These are phyloP conservation scores for Acacia concinna DNA, from an alignment of 331 rosid species.

Conservation along the genomic window DNA sequence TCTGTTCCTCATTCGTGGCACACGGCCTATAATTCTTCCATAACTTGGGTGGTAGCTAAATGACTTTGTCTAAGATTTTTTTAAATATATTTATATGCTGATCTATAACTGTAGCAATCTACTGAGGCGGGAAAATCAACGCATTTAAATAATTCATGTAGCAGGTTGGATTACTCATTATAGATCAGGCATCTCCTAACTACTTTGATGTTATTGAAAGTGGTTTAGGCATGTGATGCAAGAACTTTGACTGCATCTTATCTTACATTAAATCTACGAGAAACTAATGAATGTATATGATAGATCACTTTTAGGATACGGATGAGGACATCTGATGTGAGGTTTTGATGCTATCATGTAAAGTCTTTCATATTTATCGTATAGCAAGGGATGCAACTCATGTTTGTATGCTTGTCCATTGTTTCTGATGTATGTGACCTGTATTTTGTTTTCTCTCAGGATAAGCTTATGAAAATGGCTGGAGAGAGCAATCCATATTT, in stretches of 20 bases:
- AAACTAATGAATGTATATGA: neutral
- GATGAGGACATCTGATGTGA: neutral
- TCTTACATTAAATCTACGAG: neutral
- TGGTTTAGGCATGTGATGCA: conserved; percentile 4
- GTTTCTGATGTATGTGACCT: conserved; percentile 9
- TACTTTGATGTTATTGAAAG: conserved; percentile 14
- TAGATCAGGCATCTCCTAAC: neutral
- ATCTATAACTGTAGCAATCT: neutral
- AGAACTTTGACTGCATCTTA: conserved; percentile 25
- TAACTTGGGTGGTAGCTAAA: neutral
- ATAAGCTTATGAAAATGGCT: conserved; percentile 54
- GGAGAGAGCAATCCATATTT: conserved; percentile 59
- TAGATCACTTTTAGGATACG: neutral
- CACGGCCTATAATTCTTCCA: neutral
- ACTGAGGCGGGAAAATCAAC: neutral
- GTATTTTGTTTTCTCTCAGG: conserved; percentile 48
- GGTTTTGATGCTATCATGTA: conserved; percentile 17
- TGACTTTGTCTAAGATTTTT: neutral
- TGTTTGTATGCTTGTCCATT: conserved; percentile 7
- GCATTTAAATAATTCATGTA: neutral
- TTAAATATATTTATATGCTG: too few relatives aligned
- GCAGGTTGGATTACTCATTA: neutral
- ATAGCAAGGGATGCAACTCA: conserved; percentile 7
- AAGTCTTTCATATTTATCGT: conserved; percentile 2
- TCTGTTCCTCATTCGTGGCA: conserved; percentile 1